phyloP scores from a whole-genome alignment of 2,329 filamentous ascomycete genomes.

The Chrysoporthe austroafricana region DNA sequence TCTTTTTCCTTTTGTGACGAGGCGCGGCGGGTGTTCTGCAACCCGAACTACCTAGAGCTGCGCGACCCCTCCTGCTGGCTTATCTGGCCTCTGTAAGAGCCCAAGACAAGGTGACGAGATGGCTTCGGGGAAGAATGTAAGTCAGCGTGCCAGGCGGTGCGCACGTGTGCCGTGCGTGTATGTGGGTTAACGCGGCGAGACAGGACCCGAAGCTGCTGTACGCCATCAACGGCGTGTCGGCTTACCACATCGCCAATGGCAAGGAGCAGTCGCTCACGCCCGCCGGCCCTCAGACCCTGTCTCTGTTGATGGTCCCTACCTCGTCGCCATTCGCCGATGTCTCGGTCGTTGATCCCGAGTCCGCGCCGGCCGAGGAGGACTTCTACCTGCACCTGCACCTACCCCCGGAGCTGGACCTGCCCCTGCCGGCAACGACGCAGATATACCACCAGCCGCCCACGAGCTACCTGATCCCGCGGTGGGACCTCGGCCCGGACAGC shows the following conservation, averaged over 20 bases:
- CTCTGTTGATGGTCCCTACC: slow-evolving; percentile 93
- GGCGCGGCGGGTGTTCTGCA: background rate
- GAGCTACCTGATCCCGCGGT: slow-evolving; percentile 93
- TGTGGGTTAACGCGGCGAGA: slow-evolving; percentile 11
- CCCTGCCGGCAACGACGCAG: slow-evolving; percentile 91
- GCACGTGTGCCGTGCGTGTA: background rate
- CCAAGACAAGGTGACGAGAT: slow-evolving; percentile 36
- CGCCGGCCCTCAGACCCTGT: slow-evolving; percentile 86
- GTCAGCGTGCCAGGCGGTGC: slow-evolving; percentile 10
- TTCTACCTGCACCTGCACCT: slow-evolving; percentile 97
- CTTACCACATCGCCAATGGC: slow-evolving; percentile 89
- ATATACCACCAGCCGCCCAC: slow-evolving; percentile 94
- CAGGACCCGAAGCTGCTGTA: slow-evolving; percentile 70
- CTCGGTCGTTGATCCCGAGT: slow-evolving; percentile 54
- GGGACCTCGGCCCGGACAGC: slow-evolving; percentile 86
- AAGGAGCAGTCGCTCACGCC: slow-evolving; percentile 81
- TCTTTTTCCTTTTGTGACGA: background rate
- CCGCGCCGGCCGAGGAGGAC: slow-evolving; percentile 73
- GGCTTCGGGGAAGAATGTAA: slow-evolving; percentile 51
- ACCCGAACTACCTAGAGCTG: background rate
- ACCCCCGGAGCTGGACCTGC: slow-evolving; percentile 90
- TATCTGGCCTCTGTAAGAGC: background rate
- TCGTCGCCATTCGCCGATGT: slow-evolving; percentile 69
- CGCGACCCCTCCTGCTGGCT: background rate
- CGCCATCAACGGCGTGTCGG: slow-evolving; percentile 81